Conservation (phyloP, 1,284 basidiomycete species). For the Trichosporon sp. region DNA sequence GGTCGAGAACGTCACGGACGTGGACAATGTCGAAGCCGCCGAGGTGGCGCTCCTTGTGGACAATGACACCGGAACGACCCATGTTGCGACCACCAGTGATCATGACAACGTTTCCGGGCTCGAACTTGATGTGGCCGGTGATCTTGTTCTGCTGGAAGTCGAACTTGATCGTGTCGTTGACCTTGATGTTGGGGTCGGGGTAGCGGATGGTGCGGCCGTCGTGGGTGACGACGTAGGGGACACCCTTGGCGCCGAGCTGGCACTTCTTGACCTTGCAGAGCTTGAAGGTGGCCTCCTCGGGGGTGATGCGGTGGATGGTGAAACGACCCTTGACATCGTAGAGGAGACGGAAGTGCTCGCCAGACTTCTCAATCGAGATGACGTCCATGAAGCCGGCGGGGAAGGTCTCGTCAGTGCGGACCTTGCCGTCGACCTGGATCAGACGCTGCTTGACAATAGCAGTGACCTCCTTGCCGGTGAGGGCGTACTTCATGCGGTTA, state of each 20-base stretch:
- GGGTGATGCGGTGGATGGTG: conserved; percentile 98
- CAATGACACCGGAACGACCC: conserved; percentile 94
- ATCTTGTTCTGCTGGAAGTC: conserved; percentile 95
- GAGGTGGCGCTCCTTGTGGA: conserved; percentile 92
- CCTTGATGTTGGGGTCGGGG: conserved; percentile 91
- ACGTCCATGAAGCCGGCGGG: conserved; percentile 98
- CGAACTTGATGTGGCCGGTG: conserved; percentile 89
- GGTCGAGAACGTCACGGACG: conserved; percentile 90
- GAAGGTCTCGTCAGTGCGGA: conserved; percentile 95
- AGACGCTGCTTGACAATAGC: conserved; percentile 92
- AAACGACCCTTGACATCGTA: conserved; percentile 99
- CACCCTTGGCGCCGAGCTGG: conserved; percentile 86
- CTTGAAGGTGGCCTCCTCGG: conserved; percentile 97
- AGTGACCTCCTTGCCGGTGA: conserved; percentile 93
- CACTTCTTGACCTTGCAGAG: conserved; percentile 93
- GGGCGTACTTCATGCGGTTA: conserved; percentile 98
- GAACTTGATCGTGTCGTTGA: conserved; percentile 97
- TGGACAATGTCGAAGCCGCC: conserved; percentile 98
- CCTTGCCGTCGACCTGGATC: conserved; percentile 98
- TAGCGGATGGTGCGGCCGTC: conserved; percentile 99
- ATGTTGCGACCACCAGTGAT: conserved; percentile 99
- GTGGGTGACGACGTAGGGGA: conserved; percentile 96
- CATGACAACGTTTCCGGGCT: conserved; percentile 96
- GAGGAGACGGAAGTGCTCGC: conserved; percentile 98
- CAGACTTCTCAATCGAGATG: conserved; percentile 94